Base-by-base conservation (phyloP, 192 early-diverging fungal species). In the Chytriomyces confervae region DNA sequence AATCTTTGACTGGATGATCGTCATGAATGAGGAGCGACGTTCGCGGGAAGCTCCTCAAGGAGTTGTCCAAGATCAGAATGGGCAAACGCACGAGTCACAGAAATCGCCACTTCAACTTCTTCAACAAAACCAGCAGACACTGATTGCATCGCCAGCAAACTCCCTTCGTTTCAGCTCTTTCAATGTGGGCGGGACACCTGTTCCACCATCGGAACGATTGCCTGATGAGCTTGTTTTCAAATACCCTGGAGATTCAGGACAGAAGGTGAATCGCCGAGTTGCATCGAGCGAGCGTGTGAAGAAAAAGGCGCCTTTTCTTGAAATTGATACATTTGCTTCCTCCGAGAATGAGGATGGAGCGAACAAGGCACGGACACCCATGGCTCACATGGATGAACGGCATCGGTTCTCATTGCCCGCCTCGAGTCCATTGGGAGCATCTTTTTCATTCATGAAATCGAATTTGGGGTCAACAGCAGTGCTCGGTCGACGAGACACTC, bases 1-100 rank as follows among this genome's bases (percentile, higher is more conserved):
- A 16, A 86, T 97, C 36, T 99, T 94, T 75, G 97, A 99, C 83
- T 99, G 97, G 97, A 94, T 95, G 88, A 66, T 80, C 7, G 79
- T 82, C 29, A 81, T 91, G 74, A 89, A 91, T 51, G 84, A 88
- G 66, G 50, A 79, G 60, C 81, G 84, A 48, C 29, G 66, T 16
- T 23, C 69, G 51, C 53, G 80, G 24, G 86, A 88, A 73, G 49
- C 44, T 23, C 24, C 62, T 27, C 53, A 82, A n/a, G 86, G 88
- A 62, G 48, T 36, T 8, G 86, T 86, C 47, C 82, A 81, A 49
- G 68, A 81, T 60, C 47, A 72, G 11, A 46, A 77, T 13, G 84
- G 83, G 69, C 79, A 73, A 5, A 81, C 79, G 13, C 66, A 79
- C 2, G 60, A 53, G 11, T n/a, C 43, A 23, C 72, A 75, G 10